phyloP scores from a whole-genome alignment of 139 green algal species.

The Coelastrella sp. region DNA sequence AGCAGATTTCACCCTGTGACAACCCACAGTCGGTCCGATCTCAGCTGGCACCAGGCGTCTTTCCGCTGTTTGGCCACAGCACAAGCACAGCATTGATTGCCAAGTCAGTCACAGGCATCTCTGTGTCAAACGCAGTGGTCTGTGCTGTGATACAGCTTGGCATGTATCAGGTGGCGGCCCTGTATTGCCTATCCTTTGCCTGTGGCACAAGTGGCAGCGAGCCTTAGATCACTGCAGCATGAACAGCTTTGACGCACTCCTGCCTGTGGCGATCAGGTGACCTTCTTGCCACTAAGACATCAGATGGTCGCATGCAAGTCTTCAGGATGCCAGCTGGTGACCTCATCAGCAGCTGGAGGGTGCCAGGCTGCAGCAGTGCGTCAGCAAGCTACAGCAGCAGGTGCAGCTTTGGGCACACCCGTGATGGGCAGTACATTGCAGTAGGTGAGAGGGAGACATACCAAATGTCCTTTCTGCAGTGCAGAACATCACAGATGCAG shows the following conservation, averaged over 20 bases:
- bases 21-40: too few species aligned
- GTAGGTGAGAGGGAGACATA: slow-evolving; percentile 6
- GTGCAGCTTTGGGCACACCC: slow-evolving; percentile 61
- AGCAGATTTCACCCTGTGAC: not conserved
- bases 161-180: too few species aligned
- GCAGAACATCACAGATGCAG: not conserved
- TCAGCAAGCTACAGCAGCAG: slow-evolving; percentile 29
- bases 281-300: slow-evolving; percentile 64
- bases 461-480: not conserved
- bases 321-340: slow-evolving; percentile 41
- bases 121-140: too few species aligned
- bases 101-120: too few species aligned
- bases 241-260: not conserved
- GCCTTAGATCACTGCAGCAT: too few species aligned
- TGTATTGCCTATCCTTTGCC: too few species aligned
- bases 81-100: too few species aligned
- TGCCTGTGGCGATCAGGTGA: slow-evolving; percentile 36
- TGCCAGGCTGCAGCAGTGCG: slow-evolving; percentile 47
- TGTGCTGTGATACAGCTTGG: too few species aligned
- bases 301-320: slow-evolving; percentile 69
- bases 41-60: too few species aligned
- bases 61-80: too few species aligned
- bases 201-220: too few species aligned
- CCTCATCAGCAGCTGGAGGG: slow-evolving; percentile 41
- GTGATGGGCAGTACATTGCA: slow-evolving; percentile 60